These are phyloP conservation scores for Trichoderma breve DNA, from an alignment of 2,329 filamentous ascomycete species.

Conservation along the genomic window DNA sequence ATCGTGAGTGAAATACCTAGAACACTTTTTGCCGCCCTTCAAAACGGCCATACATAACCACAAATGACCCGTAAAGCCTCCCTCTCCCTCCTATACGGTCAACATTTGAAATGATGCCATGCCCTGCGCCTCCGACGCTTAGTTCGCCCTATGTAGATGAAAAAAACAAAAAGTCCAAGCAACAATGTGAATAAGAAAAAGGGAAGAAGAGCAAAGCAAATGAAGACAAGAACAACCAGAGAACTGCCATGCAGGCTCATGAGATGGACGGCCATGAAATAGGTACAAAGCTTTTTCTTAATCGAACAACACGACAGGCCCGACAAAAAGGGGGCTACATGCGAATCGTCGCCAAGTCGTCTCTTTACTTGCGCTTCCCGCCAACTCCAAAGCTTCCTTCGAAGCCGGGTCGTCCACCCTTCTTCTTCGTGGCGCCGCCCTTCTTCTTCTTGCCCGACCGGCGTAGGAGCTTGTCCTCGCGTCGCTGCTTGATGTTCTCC, in stretches of 20 bases:
- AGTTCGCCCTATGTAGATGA: conserved; percentile 5
- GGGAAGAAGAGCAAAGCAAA: background rate
- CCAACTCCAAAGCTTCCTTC: conserved; percentile 64
- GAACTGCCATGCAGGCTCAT: background rate
- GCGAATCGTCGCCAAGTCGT: conserved; percentile 1
- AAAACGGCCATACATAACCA: conserved; percentile 2
- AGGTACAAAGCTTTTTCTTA: background rate
- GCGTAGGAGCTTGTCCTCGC: conserved; percentile 66
- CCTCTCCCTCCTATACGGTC: background rate
- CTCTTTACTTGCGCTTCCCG: conserved; percentile 44
- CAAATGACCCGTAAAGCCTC: conserved; percentile 5
- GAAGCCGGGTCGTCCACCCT: conserved; percentile 62
- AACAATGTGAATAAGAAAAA: background rate
- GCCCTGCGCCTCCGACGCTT: conserved; percentile 6
- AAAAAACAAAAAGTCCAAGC: background rate
- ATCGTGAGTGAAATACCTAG: background rate
- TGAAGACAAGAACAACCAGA: background rate
- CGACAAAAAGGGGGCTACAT: background rate
- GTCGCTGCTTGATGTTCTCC: conserved; percentile 71
- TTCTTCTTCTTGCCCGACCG: conserved; percentile 60
- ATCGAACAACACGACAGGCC: background rate
- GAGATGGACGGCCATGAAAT: background rate
- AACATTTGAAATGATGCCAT: conserved; percentile 15
- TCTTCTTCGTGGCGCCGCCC: conserved; percentile 40
- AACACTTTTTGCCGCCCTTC: background rate